Conservation (phyloP, 1,139 yeast species). For the Waltiozyma sp. region DNA sequence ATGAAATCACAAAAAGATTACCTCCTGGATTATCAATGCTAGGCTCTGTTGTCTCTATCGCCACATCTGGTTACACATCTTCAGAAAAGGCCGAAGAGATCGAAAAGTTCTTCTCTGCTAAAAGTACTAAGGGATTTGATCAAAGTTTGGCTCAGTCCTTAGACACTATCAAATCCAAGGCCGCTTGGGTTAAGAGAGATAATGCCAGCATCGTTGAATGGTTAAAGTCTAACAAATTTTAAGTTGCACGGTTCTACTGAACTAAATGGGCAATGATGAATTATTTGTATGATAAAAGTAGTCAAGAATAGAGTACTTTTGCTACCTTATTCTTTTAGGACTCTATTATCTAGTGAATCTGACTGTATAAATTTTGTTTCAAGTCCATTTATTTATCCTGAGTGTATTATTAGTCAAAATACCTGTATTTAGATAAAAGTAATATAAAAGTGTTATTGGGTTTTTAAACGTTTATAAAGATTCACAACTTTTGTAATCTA, state of each 20-base stretch:
- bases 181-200: conserved; percentile 60
- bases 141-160: conserved; percentile 62
- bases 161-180: conserved; percentile 53
- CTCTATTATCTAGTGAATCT: too few species aligned
- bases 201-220: conserved; percentile 40
- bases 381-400: too few species aligned
- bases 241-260: too few species aligned
- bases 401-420: too few species aligned
- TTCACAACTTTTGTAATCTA: conserved; percentile 11
- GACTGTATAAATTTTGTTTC: too few species aligned
- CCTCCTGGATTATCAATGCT: conserved; percentile 82
- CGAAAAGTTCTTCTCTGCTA: conserved; percentile 44
- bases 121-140: conserved; percentile 64
- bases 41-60: conserved; percentile 54
- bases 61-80: conserved; percentile 57
- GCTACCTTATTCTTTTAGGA: too few species aligned
- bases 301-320: too few species aligned
- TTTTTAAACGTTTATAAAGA: too few species aligned
- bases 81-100: conserved; percentile 47
- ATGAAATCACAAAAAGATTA: conserved; percentile 43
- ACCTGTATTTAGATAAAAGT: not conserved
- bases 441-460: too few species aligned
- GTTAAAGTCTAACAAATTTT: conserved; percentile 32
- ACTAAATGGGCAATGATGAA: too few species aligned
- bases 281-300: too few species aligned